These are phyloP conservation scores for Earliella scabrosa DNA, from an alignment of 1,284 basidiomycete genomes.

Conservation along the genomic window DNA sequence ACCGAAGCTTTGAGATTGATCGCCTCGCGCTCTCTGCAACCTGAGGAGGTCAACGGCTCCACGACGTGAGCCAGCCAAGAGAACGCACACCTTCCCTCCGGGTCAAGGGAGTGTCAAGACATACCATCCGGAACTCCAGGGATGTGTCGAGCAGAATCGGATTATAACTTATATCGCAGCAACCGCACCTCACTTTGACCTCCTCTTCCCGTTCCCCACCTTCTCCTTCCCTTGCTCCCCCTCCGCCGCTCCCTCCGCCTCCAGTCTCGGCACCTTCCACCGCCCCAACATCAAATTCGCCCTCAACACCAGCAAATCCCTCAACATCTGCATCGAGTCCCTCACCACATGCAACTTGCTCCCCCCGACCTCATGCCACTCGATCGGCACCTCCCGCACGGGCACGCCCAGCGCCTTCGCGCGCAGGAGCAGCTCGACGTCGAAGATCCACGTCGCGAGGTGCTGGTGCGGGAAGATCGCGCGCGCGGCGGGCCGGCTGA, in stretches of 20 bases:
- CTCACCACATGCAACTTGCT: slow-evolving; percentile 88
- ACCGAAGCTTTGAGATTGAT: too few species aligned
- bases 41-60: too few species aligned
- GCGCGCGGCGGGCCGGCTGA: slow-evolving; percentile 79
- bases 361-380: slow-evolving; percentile 92
- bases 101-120: too few species aligned
- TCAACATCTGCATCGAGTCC: slow-evolving; percentile 87
- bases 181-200: background rate
- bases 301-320: slow-evolving; percentile 84
- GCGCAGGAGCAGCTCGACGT: slow-evolving; percentile 92
- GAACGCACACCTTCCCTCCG: too few species aligned
- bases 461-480: slow-evolving; percentile 86
- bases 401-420: slow-evolving; percentile 79
- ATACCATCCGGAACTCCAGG: too few species aligned
- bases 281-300: slow-evolving; percentile 82
- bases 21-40: too few species aligned
- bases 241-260: background rate
- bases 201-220: background rate
- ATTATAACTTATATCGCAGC: too few species aligned
- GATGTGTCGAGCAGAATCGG: too few species aligned
- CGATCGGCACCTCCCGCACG: slow-evolving; percentile 84
- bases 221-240: background rate
- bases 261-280: slow-evolving; percentile 43
- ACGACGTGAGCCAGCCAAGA: too few species aligned
- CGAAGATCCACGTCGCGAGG: slow-evolving; percentile 91